Evolutionary conservation across 2,329 filamentous ascomycete species (phyloP), one percentile per base, ranked within the genome.

Genomic region (Sporothrix brunneoviolacea): DNA sequence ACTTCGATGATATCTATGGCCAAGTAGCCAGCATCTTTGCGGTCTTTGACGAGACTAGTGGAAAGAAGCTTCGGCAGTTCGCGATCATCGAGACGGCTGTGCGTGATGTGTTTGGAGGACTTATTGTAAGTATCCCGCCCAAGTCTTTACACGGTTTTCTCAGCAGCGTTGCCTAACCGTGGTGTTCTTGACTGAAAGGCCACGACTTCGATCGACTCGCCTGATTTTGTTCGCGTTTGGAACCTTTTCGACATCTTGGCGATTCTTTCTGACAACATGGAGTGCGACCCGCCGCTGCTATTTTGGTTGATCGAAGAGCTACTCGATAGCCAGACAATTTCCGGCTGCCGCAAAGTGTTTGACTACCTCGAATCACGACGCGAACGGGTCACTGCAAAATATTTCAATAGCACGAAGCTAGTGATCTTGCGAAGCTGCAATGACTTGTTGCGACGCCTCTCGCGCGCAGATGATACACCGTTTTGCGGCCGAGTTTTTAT

Each of bases 401-500:
- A 90, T 60, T 89, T 91, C 62, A 83, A 83, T 61, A 84, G 86
- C 63, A 96, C 95, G 66, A 85, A 88, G 53, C 71, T 97, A 37
- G 83, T 95, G 51, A 93, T 97, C 57, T 72, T 98, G n/a, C 80
- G 93, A 61, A 87, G 86, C 54, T 98, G 93, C 69, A 98, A 97
- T 66, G 93, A 97, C 68, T 75, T 98, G 15, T 74, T 98, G n/a
- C 83, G 91, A 32, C 80, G 93, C 40, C 76, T 98, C 3, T 97
- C 93, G n/a, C 82, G 93, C 51, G 91, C 93, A 4, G 91, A 97
- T 65, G 93, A 98, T 66, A 94, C 93, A 0, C 90, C 94, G 1
- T 98, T 99, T 64, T 98, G 93, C 62, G 93, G 93, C 15, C 81
- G 93, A 35, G 93, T 99, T 22, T 97, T 97, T 67, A 96, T 98